These are phyloP conservation scores for Panaeolus papilionaceus DNA, from an alignment of 768 basidiomycete genomes.

Conservation along the genomic window DNA sequence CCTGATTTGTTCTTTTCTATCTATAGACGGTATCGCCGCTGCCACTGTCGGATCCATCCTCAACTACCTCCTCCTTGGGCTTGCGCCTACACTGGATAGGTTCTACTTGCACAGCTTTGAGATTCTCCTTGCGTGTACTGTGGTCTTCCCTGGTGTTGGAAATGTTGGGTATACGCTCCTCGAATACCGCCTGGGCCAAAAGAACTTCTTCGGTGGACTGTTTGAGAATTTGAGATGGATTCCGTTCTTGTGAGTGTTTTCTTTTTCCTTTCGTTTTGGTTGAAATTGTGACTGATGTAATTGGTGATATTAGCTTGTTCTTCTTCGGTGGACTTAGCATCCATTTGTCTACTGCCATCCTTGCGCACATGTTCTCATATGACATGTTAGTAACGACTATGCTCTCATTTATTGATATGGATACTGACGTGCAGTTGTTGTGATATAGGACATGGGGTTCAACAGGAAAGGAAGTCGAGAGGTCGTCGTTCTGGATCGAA, in stretches of 20 bases:
- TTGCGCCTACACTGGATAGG: conserved; percentile 67
- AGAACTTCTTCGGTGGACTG: conserved; percentile 52
- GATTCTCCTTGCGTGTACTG: conserved; percentile 76
- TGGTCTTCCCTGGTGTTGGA: conserved; percentile 81
- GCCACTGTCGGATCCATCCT: conserved; percentile 68
- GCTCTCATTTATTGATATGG: conserved; percentile 1
- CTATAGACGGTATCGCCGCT: conserved; percentile 67
- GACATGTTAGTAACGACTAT: conserved; percentile 46
- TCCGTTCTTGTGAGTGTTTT: conserved; percentile 72
- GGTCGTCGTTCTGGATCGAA: conserved; percentile 90
- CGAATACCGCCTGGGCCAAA: conserved; percentile 77
- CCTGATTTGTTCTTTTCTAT: neutral
- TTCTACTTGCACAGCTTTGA: conserved; percentile 86
- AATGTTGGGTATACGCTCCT: conserved; percentile 77
- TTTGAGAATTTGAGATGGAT: conserved; percentile 68
- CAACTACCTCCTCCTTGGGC: conserved; percentile 80
- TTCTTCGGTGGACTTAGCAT: conserved; percentile 81
- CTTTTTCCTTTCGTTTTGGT: conserved; percentile 7
- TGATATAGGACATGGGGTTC: conserved; percentile 58
- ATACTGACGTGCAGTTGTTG: conserved; percentile 16
- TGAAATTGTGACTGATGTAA: neutral
- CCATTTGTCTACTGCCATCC: conserved; percentile 69
- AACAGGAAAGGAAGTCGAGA: conserved; percentile 81
- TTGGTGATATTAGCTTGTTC: conserved; percentile 55
- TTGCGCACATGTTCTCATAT: conserved; percentile 74